Conservation (phyloP, 192 early-diverging fungal genomes). For the Dissophora ornata region DNA sequence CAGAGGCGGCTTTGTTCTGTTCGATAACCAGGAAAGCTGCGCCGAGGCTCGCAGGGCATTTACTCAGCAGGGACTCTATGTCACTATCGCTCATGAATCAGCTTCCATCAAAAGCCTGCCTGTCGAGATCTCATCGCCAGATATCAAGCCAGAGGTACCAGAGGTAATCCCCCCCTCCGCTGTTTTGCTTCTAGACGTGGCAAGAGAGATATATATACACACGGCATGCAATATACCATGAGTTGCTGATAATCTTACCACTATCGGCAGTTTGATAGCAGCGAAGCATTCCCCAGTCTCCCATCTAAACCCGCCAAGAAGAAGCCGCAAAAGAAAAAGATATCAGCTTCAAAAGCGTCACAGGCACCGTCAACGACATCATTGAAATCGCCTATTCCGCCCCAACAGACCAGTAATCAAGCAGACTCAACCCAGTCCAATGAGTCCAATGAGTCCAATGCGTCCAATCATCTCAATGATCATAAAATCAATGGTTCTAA, state of each 20-base stretch:
- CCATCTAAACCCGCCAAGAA: constrained; percentile 19
- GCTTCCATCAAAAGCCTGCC: constrained; percentile 38
- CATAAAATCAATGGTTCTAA: not conserved
- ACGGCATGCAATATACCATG: not conserved
- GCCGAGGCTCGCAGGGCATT: constrained; percentile 27
- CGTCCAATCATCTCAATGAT: too few relatives aligned
- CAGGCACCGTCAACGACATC: not conserved
- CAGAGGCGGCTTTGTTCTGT: constrained; percentile 42
- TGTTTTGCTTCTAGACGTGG: too few relatives aligned
- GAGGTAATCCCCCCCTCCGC: too few relatives aligned
- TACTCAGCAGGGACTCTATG: constrained; percentile 44
- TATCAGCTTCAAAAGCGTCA: not conserved
- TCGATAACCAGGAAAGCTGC: constrained; percentile 41
- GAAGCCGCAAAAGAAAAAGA: constrained; percentile 1
- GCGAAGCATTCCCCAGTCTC: constrained; percentile 37
- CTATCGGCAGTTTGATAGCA: constrained; percentile 25
- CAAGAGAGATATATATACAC: too few relatives aligned
- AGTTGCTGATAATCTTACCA: not conserved
- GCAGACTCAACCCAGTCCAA: not conserved
- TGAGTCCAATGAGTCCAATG: too few relatives aligned
- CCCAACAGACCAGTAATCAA: not conserved
- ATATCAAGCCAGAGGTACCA: constrained; percentile 17
- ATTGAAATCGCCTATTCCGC: not conserved
- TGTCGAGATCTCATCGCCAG: not conserved
- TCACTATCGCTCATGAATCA: constrained; percentile 45